These are phyloP conservation scores for Penicillium sp. DNA, from an alignment of 2,329 filamentous ascomycete genomes.

Conservation along the genomic window DNA sequence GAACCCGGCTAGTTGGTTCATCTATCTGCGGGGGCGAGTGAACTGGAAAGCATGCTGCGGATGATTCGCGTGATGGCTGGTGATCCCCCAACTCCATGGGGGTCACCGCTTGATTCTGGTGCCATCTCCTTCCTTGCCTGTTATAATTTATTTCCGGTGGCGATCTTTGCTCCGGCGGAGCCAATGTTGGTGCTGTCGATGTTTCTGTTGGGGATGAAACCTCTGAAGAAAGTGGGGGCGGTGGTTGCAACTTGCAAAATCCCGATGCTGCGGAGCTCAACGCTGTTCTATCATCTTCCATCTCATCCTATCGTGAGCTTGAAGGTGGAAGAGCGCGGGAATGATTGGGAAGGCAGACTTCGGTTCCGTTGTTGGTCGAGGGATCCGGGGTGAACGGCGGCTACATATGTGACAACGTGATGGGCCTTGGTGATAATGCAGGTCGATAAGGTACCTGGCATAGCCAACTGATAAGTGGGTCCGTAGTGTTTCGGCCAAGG, in stretches of 20 bases:
- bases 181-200: background rate
- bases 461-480: background rate
- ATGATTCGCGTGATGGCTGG: background rate
- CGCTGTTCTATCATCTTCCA: background rate
- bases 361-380: background rate
- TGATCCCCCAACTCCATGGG: background rate
- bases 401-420: background rate
- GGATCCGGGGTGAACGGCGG: background rate
- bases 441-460: too few species aligned
- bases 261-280: background rate
- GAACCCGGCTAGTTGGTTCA: background rate
- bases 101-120: background rate
- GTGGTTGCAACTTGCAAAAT: background rate
- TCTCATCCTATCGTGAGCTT: background rate
- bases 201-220: background rate
- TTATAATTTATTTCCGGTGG: background rate
- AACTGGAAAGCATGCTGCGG: background rate
- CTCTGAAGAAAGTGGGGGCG: background rate
- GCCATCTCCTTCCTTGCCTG: background rate
- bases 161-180: too few species aligned
- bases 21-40: background rate
- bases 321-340: background rate
- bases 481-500: conserved; percentile 5
- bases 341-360: background rate
- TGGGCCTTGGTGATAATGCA: background rate